Conservation (phyloP, 108 stramenopile species). For the Skeletonema menzelii region DNA sequence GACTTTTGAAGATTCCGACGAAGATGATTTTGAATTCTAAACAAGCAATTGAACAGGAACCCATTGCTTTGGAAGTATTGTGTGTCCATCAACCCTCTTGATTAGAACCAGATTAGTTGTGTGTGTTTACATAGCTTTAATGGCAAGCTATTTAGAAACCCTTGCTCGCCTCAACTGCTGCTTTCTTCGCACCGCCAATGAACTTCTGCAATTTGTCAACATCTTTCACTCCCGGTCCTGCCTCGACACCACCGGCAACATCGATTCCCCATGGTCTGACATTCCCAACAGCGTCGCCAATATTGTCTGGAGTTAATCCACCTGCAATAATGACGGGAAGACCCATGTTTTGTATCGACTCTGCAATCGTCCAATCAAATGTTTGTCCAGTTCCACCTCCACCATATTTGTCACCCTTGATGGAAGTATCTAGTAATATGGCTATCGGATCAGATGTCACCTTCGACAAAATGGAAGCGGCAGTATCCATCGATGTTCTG, state of each 20-base stretch:
- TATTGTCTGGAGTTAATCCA: conserved; percentile 89
- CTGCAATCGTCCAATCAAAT: conserved; percentile 94
- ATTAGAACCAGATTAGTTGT: not conserved
- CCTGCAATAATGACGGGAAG: conserved; percentile 98
- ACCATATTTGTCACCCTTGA: conserved; percentile 70
- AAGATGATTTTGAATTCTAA: not conserved
- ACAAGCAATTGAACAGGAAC: not conserved
- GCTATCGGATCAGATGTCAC: conserved; percentile 81
- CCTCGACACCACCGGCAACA: conserved; percentile 95
- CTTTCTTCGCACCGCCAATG: conserved; percentile 68
- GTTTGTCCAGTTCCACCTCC: conserved; percentile 94
- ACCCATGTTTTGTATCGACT: conserved; percentile 78
- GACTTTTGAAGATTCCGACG: not conserved
- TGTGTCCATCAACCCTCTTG: not conserved
- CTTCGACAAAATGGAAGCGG: conserved; percentile 56
- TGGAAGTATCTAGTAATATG: conserved; percentile 92
- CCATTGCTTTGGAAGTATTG: not conserved
- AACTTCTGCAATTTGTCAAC: conserved; percentile 79
- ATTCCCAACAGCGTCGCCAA: conserved; percentile 67
- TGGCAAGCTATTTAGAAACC: conserved; percentile 63
- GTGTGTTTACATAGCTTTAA: not conserved
- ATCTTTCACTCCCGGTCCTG: conserved; percentile 86
- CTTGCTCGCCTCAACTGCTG: conserved; percentile 79
- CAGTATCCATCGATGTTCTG: conserved; percentile 45
- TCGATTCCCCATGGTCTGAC: conserved; percentile 93